Conservation (phyloP, 2,329 filamentous ascomycete genomes). For the Colletotrichum musicola region DNA sequence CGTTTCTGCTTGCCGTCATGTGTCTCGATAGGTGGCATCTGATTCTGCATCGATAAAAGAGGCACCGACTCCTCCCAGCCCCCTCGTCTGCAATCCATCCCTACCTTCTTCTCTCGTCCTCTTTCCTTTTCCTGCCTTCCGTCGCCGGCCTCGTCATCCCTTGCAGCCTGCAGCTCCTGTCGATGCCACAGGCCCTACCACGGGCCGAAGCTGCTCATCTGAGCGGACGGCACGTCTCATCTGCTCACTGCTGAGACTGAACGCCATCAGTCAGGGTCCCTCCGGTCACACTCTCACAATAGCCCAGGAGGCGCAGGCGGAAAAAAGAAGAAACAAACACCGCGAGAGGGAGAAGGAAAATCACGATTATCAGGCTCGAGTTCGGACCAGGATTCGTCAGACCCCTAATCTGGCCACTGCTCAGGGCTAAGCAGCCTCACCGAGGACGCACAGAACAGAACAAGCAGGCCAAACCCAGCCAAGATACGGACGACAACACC, state of each 20-base stretch:
- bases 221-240: conserved; percentile 18
- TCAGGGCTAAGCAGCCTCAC: conserved; percentile 16
- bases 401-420: background rate
- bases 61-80: conserved; percentile 17
- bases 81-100: background rate
- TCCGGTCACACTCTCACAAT: background rate
- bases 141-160: conserved; percentile 15
- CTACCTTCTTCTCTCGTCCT: background rate
- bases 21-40: background rate
- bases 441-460: conserved; percentile 20
- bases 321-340: background rate
- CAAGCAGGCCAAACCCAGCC: conserved; percentile 28
- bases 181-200: background rate
- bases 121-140: background rate
- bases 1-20: background rate
- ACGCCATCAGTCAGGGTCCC: conserved; percentile 11
- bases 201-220: conserved; percentile 18
- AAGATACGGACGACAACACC: background rate
- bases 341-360: no score
- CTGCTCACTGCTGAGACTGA: conserved; percentile 14
- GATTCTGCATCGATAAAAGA: conserved; percentile 3
- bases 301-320: background rate
- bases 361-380: no score
- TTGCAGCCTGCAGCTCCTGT: conserved; percentile 3
- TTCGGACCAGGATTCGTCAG: conserved; percentile 3